Conservation (phyloP, 768 basidiomycete species). For the Mycena capillaripes region DNA sequence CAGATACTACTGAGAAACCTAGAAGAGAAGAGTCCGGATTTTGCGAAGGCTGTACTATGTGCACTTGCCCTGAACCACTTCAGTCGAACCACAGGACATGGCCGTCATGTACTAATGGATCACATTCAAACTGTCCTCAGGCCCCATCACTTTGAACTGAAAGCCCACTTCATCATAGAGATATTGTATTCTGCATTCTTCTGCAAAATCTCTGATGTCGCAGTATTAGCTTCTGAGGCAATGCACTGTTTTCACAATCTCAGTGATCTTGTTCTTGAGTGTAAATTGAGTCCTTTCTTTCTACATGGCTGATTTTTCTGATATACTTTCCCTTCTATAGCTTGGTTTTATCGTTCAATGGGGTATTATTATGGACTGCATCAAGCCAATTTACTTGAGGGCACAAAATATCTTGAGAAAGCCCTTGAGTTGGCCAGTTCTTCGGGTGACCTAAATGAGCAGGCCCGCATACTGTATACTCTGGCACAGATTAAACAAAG, state of each 20-base stretch:
- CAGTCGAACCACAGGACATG: background rate
- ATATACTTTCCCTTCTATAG: no score
- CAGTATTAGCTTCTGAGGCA: background rate
- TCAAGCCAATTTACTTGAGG: no score
- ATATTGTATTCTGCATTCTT: background rate
- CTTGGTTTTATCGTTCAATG: no score
- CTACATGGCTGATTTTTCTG: no score
- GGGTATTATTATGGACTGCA: no score
- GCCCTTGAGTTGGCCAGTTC: no score
- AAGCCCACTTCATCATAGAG: background rate
- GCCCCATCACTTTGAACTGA: background rate
- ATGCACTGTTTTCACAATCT: background rate
- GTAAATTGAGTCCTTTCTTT: no score
- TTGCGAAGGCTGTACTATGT: background rate
- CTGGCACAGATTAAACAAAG: background rate
- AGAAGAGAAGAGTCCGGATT: background rate
- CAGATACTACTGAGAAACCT: background rate
- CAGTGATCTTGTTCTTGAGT: background rate
- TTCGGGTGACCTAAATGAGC: no score
- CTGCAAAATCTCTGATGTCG: background rate
- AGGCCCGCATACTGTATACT: background rate
- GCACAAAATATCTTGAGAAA: no score
- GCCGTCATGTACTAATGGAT: background rate
- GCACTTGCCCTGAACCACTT: background rate
- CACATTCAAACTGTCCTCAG: background rate